Evolutionary conservation across 208 protist species (phyloP), one percentile per base, ranked within the genome.

Genomic region (Phytomonas serpens): DNA sequence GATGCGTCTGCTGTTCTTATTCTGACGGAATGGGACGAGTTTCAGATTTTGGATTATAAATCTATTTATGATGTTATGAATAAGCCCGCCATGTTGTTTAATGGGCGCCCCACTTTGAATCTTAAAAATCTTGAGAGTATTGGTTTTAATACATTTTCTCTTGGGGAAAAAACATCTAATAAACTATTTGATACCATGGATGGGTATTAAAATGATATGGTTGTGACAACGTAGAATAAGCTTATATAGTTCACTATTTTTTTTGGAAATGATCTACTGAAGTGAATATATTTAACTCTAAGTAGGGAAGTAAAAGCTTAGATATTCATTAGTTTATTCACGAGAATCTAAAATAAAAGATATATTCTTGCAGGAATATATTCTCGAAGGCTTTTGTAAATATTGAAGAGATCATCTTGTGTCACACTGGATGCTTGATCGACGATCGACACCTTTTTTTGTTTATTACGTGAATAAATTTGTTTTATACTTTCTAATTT

Each of bases 11-110:
- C 95, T 11, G 76, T 99, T 37, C 73, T 92, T n/a, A 77, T 99
- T 61, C 72, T 97, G 29, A 99, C 98, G n/a, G 98, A 99, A 74
- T 99, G 98, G 98, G 92, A 98, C 75, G 96, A 98, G 80, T 99
- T 99, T 83, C 84, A 61, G 69, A 77, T 38, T 38, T 80, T 95
- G 61, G 89, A 98, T 80, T 98, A 93, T 76, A 4, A 77, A 23
- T 72, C 62, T 4, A 84, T 98, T 51, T 99, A 96, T 75, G 76
- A 86, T 6, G 61, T 38, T 10, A 99, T 99, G 98, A 40, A 77
- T 27, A 96, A 98, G 75, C 98, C 98, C 2, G 92, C 97, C 42
- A 98, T 98, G 73, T 33, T 99, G 34, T 99, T 99, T 75, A 98
- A 99, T 77, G 98, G 98, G 10, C 71, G 96, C 23, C 82, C 90